Evolutionary conservation across 1,139 yeast genomes (phyloP).

Genomic region (Magnusiomyces paraingens): DNA sequence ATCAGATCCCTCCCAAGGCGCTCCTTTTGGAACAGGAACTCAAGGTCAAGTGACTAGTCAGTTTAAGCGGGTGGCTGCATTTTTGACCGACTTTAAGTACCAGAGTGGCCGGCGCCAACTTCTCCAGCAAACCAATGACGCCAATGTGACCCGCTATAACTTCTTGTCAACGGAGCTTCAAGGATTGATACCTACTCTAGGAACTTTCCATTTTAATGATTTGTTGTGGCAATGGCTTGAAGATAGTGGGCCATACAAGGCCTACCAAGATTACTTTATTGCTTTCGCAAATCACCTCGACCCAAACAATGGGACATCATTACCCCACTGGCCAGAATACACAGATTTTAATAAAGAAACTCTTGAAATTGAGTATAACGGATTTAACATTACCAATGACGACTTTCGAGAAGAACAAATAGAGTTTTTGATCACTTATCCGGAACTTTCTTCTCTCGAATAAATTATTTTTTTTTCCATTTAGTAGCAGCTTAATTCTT

Average conservation of each 20-base stretch:
- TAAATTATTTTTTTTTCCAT: constrained; percentile 1
- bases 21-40: neutral
- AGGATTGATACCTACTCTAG: constrained; percentile 16
- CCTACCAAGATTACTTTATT: constrained; percentile 19
- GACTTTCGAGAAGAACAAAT: neutral
- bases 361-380: constrained; percentile 1
- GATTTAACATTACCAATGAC: constrained; percentile 1
- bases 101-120: constrained; percentile 19
- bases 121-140: constrained; percentile 10
- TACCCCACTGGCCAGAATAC: constrained; percentile 27
- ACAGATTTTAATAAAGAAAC: constrained; percentile 29
- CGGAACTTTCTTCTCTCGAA: neutral
- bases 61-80: constrained; percentile 19
- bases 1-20: neutral
- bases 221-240: constrained; percentile 10
- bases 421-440: neutral
- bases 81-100: constrained; percentile 21
- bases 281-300: constrained; percentile 20
- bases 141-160: constrained; percentile 7
- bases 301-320: constrained; percentile 15
- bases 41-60: constrained; percentile 10
- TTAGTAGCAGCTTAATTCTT: too few relatives aligned
- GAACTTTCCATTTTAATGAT: constrained; percentile 20
- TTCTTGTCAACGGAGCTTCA: constrained; percentile 14
- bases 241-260: constrained; percentile 8